Base-by-base conservation (phyloP, 75 land plant species). In the Picea glauca region DNA sequence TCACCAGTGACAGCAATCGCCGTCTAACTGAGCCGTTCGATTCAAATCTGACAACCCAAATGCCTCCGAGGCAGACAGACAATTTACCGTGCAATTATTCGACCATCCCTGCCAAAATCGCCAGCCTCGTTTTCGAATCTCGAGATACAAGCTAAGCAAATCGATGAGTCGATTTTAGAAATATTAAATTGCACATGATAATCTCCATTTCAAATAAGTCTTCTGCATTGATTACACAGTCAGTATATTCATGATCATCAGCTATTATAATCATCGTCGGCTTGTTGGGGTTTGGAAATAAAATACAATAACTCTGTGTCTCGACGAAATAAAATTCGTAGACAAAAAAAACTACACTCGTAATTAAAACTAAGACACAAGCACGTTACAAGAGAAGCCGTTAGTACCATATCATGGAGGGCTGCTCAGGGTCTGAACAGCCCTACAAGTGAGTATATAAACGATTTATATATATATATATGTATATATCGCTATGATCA, bases 341-440 rank as follows among this genome's bases (percentile, higher is more conserved):
- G 9, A 38, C 73, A 38, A 35, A 9, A 35, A 68, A 20, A 20
- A 17, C 33, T 70, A 70, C 54, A 70, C 11, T 11, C 73, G 8
- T 43, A 43, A 9, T 70, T 43, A 70, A 20, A 8, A 35, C 15
- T 14, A 31, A 0, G 33, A 65, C 18, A 66, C 17, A 18, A 17
- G 70, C 43, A 8, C 5, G 73, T 21, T 70, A 70, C n/a, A 70
- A 43, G 73, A 43, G 50, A 70, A 70, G 73, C 50, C 9, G 54
- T 46, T 70, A 43, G 73, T 70, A 43, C 50, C 50, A 38, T 20
- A 12, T 43, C 23, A 46, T 38, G 23, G 54, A 3, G n/a, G 12
- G 11, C 13, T 40, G 50, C 43, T 20, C n/a, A 70, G 38, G 43
- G 20, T 54, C 46, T 40, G 11, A 70, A 38, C 23, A 70, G 54